Conservation (phyloP, 2,329 filamentous ascomycete genomes). For the Neoascochyta sp. region DNA sequence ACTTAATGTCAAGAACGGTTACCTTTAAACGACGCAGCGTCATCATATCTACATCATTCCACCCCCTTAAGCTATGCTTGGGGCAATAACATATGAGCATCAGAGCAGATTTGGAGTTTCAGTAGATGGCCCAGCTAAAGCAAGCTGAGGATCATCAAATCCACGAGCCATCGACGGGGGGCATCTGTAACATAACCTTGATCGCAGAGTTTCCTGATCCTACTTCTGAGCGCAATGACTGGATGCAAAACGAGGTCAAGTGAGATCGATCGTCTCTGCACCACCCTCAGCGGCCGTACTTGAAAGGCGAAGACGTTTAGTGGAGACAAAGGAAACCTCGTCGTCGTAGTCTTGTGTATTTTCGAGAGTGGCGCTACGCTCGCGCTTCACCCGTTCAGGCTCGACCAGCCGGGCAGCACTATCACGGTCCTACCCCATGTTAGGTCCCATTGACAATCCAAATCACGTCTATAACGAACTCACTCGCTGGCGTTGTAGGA, state of each 20-base stretch:
- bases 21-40: no score
- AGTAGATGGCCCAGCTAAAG: no score
- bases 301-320: constrained; percentile 5
- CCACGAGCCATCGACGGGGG: constrained; percentile 9
- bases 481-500: constrained; percentile 14
- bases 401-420: constrained; percentile 4
- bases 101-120: no score
- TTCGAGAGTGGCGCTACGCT: constrained; percentile 5
- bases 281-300: constrained; percentile 11
- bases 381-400: constrained; percentile 11
- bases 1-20: no score
- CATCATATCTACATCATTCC: no score
- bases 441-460: neutral
- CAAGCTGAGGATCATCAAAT: no score
- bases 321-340: constrained; percentile 9
- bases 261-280: constrained; percentile 17
- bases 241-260: no score
- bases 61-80: no score
- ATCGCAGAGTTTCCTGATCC: no score
- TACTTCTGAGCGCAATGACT: no score
- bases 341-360: constrained; percentile 1
- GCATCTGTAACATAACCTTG: neutral
- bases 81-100: constrained; percentile 1
- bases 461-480: neutral
- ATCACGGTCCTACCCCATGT: constrained; percentile 1